Conservation (phyloP, 129 eudicot species). For the Ambrosia artemisiifolia region DNA sequence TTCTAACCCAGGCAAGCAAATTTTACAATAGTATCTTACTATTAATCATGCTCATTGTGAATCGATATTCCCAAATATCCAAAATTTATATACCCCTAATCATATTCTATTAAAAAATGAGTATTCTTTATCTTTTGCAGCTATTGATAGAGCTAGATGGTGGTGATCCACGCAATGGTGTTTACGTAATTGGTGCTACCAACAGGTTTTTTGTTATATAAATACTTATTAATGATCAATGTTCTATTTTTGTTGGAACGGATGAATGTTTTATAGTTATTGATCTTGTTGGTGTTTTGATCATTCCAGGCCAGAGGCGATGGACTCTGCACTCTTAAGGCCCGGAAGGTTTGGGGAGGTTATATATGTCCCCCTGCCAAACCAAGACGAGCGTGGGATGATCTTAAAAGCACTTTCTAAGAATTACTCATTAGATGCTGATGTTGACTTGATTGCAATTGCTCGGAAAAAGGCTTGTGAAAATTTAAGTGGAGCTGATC, state of each 20-base stretch:
- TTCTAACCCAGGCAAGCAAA: conserved; percentile 55
- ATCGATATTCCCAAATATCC: not conserved
- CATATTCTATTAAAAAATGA: not conserved
- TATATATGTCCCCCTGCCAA: conserved; percentile 73
- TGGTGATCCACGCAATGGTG: conserved; percentile 65
- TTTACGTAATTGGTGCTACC: conserved; percentile 82
- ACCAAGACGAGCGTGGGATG: conserved; percentile 66
- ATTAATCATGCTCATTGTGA: not conserved
- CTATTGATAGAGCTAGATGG: conserved; percentile 80
- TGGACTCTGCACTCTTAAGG: conserved; percentile 58
- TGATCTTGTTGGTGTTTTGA: not conserved
- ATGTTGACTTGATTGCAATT: conserved; percentile 56
- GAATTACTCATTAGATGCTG: conserved; percentile 49
- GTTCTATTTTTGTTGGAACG: too few relatives aligned
- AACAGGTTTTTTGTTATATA: conserved; percentile 46
- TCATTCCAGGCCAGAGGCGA: conserved; percentile 53
- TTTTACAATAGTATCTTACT: not conserved
- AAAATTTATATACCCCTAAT: not conserved
- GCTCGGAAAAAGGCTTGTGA: conserved; percentile 50
- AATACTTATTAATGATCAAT: not conserved
- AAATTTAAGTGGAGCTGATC: conserved; percentile 82
- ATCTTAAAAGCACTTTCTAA: conserved; percentile 62
- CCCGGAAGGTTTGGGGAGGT: conserved; percentile 67
- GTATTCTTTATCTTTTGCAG: conserved; percentile 36
- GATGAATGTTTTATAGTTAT: not conserved